A percentile compares a stretch with the other conserved stretches of the same genome.
These are phyloP conservation scores for Dipodascopsis tothii DNA, from an alignment of 805 yeast genomes.

Conservation along the genomic window DNA sequence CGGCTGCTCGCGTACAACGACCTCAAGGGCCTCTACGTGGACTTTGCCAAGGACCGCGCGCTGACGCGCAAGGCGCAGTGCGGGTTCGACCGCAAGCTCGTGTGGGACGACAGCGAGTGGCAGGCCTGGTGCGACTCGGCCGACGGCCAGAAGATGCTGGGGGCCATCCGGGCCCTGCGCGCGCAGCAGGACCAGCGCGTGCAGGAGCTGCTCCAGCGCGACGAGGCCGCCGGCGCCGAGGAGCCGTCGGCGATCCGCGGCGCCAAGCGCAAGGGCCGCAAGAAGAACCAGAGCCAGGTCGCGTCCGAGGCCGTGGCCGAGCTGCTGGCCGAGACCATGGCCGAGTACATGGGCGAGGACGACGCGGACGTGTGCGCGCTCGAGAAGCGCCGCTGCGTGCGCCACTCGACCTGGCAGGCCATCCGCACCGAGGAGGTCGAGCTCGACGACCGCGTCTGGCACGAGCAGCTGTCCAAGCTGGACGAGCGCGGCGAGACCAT, in stretches of 20 bases:
- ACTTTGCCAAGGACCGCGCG: conserved; percentile 23
- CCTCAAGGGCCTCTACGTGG: conserved; percentile 13
- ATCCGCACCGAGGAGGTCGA: conserved; percentile 21
- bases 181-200: conserved; percentile 3
- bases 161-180: conserved; percentile 5
- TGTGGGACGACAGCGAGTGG: conserved; percentile 26
- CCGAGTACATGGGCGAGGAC: conserved; percentile 3
- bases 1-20: conserved; percentile 18
- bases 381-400: conserved; percentile 22
- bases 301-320: conserved; percentile 1
- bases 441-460: conserved; percentile 13
- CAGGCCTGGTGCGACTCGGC: conserved; percentile 14
- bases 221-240: not conserved
- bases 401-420: conserved; percentile 23
- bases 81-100: conserved; percentile 26
- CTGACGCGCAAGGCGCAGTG: conserved; percentile 25
- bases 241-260: too few relatives aligned
- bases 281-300: conserved; percentile 4
- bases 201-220: conserved; percentile 1
- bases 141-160: conserved; percentile 11
- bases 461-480: conserved; percentile 3
- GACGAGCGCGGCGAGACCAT: too few relatives aligned
- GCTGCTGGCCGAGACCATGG: conserved; percentile 5
- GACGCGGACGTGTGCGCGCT: conserved; percentile 15
- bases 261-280: conserved; percentile 1